These are phyloP conservation scores for Chytriomyces hyalinus DNA, from an alignment of 192 early-diverging fungal genomes.

Conservation along the genomic window DNA sequence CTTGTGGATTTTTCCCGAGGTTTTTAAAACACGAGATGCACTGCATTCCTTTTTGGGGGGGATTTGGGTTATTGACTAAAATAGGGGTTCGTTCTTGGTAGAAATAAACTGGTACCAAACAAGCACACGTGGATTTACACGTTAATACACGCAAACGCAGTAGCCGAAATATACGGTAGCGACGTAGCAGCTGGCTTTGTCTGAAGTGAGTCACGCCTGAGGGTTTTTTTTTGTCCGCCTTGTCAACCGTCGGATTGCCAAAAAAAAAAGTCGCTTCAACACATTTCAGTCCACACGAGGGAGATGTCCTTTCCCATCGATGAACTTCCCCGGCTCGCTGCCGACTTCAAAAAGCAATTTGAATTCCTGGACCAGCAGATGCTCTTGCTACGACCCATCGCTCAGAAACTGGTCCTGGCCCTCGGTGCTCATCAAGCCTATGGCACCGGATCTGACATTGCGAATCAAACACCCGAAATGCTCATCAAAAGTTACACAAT, in stretches of 20 bases:
- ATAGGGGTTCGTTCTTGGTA: too few relatives aligned
- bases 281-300: too few relatives aligned
- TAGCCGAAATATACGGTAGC: too few relatives aligned
- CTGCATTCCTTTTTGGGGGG: neutral
- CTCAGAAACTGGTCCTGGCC: neutral
- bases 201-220: too few relatives aligned
- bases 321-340: neutral
- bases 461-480: neutral
- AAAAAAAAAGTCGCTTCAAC: too few relatives aligned
- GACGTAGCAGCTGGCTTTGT: too few relatives aligned
- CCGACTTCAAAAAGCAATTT: slow-evolving; percentile 4
- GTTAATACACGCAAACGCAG: too few relatives aligned
- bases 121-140: too few relatives aligned
- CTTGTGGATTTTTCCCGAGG: neutral
- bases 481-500: neutral
- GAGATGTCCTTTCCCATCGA: neutral
- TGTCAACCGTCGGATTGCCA: too few relatives aligned
- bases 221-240: too few relatives aligned
- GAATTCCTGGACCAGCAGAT: slow-evolving; percentile 1
- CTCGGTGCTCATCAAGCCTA: neutral
- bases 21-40: neutral
- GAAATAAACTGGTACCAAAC: too few relatives aligned
- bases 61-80: neutral
- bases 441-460: neutral
- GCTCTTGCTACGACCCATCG: slow-evolving; percentile 1